These are phyloP conservation scores for Ceratocystis diversiconidia DNA, from an alignment of 2,329 filamentous ascomycete species.

Conservation along the genomic window DNA sequence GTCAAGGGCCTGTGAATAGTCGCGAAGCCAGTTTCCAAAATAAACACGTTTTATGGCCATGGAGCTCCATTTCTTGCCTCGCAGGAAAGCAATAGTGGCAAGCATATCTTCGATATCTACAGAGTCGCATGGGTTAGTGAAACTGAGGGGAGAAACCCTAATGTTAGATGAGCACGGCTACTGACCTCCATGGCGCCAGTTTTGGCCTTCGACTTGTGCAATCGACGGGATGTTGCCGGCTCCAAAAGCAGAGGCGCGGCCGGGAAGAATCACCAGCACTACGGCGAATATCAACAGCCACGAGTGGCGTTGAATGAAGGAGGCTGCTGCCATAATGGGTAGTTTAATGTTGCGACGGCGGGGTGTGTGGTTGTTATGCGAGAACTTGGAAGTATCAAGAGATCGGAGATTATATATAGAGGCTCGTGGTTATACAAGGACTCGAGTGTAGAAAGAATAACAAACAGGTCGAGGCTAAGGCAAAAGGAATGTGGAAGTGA, in stretches of 20 bases:
- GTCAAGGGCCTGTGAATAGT: constrained; percentile 75
- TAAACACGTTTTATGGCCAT: constrained; percentile 66
- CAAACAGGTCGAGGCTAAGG: neutral
- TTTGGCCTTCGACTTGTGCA: constrained; percentile 47
- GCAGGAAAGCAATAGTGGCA: constrained; percentile 59
- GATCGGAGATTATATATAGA: neutral
- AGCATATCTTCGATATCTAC: constrained; percentile 69
- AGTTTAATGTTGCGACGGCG: neutral
- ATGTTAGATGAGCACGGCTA: neutral
- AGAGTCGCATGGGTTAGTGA: neutral
- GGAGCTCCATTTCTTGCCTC: constrained; percentile 73
- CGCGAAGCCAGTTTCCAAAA: constrained; percentile 77
- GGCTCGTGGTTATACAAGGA: neutral
- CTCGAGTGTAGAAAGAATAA: neutral
- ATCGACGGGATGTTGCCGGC: constrained; percentile 60
- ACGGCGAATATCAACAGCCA: constrained; percentile 40
- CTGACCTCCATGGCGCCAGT: constrained; percentile 53
- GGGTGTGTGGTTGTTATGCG: neutral
- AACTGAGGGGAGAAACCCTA: neutral
- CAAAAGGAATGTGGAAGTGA: neutral
- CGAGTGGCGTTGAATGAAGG: constrained; percentile 34
- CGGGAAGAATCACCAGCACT: constrained; percentile 42
- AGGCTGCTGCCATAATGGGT: constrained; percentile 34
- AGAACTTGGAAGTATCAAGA: too few relatives aligned
- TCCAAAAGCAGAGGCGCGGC: constrained; percentile 47